A percentile compares a stretch with the other conserved stretches of the same genome.
These are phyloP conservation scores for Pholiota adiposa DNA, from an alignment of 1,284 basidiomycete genomes.

Conservation along the genomic window DNA sequence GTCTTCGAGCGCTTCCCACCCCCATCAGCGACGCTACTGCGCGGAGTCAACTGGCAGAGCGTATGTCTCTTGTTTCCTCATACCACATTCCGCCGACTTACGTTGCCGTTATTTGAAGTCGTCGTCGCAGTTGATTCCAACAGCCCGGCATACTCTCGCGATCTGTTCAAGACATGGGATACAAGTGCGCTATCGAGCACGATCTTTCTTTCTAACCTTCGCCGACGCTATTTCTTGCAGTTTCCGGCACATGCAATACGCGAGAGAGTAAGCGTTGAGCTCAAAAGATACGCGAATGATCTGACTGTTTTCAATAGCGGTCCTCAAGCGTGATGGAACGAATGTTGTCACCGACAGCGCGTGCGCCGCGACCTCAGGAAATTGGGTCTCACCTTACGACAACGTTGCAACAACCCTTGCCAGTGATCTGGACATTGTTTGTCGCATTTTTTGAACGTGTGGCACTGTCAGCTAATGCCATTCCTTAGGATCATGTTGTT, in stretches of 20 bases:
- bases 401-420: conserved; percentile 43
- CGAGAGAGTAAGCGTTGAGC: conserved; percentile 43
- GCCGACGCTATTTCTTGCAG: conserved; percentile 24
- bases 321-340: conserved; percentile 55
- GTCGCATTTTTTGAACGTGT: conserved; percentile 24
- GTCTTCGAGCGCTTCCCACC: conserved; percentile 35
- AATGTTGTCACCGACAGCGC: conserved; percentile 44
- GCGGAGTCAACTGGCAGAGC: conserved; percentile 38
- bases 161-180: conserved; percentile 50
- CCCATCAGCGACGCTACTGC: conserved; percentile 42
- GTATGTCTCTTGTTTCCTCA: conserved; percentile 27
- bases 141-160: conserved; percentile 45
- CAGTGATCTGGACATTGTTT: conserved; percentile 53
- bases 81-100: not conserved
- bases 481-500: conserved; percentile 49
- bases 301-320: conserved; percentile 36
- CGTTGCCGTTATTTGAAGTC: conserved; percentile 33
- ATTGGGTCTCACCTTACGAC: conserved; percentile 56
- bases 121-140: conserved; percentile 51
- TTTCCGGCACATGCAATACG: conserved; percentile 56
- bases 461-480: not conserved
- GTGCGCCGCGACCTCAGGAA: conserved; percentile 48
- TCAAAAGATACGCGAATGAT: not conserved
- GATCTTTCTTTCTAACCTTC: not conserved
- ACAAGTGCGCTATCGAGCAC: conserved; percentile 46